Percentiles rank a stretch among this genome's conserved stretches.
phyloP scores from a whole-genome alignment of 371 early-diverging fungal genomes.

The Lichtheimia corymbifera region DNA sequence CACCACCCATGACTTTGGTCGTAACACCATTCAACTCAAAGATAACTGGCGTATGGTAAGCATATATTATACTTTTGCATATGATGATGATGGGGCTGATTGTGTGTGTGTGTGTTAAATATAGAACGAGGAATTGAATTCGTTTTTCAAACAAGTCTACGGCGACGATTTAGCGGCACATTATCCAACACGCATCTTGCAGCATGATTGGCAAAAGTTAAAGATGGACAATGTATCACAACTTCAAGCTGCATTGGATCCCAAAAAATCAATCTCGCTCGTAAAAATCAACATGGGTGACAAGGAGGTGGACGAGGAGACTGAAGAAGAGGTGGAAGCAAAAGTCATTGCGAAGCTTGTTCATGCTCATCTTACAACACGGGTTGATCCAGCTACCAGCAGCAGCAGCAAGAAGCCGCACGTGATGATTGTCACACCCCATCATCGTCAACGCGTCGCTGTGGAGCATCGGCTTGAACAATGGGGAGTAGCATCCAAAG shows the following conservation, averaged over 20 bases:
- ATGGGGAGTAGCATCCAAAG: not conserved
- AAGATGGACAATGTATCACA: not conserved
- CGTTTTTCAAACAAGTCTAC: conserved; percentile 55
- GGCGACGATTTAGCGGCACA: conserved; percentile 44
- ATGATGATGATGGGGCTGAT: not conserved
- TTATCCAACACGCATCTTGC: conserved; percentile 25
- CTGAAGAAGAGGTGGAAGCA: conserved; percentile 38
- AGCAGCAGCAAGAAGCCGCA: conserved; percentile 15
- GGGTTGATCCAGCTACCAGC: not conserved
- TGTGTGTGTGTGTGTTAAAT: not conserved
- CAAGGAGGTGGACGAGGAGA: not conserved
- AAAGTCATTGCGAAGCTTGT: conserved; percentile 39
- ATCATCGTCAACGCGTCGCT: conserved; percentile 54
- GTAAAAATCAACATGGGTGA: conserved; percentile 26
- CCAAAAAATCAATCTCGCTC: conserved; percentile 38
- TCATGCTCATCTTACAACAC: conserved; percentile 29
- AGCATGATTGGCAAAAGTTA: conserved; percentile 18
- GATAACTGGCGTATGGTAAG: conserved; percentile 66
- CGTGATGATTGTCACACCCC: conserved; percentile 56
- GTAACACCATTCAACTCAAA: conserved; percentile 55
- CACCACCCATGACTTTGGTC: conserved; percentile 48
- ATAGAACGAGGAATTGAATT: conserved; percentile 54
- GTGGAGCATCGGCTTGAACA: conserved; percentile 23
- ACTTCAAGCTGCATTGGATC: conserved; percentile 40
- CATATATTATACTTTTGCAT: not conserved